Conservation (phyloP, 345 rosid species). For the Sonneratia alba region DNA sequence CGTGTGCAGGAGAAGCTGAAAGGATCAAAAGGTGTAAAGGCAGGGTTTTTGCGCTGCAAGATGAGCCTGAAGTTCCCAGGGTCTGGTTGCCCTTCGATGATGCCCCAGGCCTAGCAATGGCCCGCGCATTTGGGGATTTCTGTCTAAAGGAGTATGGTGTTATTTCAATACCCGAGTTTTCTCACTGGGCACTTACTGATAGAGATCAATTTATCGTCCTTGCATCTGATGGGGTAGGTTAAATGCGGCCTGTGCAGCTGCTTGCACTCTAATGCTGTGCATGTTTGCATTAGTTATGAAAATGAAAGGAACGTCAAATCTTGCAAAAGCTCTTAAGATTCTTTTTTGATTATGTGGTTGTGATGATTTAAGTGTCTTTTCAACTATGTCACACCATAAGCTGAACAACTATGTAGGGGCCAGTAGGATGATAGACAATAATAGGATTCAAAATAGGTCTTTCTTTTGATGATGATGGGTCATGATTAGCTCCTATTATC, state of each 20-base stretch:
- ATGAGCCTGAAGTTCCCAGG: conserved; percentile 95
- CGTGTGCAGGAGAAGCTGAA: conserved; percentile 76
- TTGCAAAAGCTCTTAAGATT: not conserved
- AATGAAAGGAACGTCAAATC: not conserved
- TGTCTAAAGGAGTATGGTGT: conserved; percentile 99
- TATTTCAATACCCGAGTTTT: conserved; percentile 84
- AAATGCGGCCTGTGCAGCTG: not conserved
- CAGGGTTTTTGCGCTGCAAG: conserved; percentile 93
- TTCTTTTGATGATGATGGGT: not conserved
- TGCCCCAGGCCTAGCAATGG: conserved; percentile 99
- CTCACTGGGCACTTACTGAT: conserved; percentile 75
- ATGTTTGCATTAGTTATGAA: not conserved
- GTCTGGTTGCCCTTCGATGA: conserved; percentile 99
- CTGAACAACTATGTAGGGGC: not conserved
- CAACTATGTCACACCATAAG: not conserved
- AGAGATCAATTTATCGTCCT: conserved; percentile 91
- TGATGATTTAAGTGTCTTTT: not conserved
- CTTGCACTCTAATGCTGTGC: not conserved
- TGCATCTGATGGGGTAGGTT: conserved; percentile 92
- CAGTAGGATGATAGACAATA: not conserved
- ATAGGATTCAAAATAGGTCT: not conserved
- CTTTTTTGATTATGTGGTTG: not conserved
- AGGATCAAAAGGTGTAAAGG: conserved; percentile 95
- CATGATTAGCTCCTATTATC: not conserved
- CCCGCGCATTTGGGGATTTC: conserved; percentile 98